Base-by-base conservation (phyloP, 2,329 filamentous ascomycete species). In the Colletotrichum falcatum region DNA sequence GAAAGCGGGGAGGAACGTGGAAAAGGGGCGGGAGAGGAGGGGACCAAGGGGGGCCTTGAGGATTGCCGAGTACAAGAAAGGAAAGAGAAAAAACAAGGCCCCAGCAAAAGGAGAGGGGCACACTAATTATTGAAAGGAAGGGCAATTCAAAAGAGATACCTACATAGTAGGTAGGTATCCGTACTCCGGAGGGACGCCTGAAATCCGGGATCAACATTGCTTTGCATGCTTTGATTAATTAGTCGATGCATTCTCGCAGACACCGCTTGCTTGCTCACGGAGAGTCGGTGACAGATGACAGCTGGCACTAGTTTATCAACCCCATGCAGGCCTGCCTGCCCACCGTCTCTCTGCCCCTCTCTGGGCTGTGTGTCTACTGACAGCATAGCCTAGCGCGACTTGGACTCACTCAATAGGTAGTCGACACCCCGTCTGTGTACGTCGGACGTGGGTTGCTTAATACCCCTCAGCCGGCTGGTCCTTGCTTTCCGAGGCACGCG, bases 1-100 rank as follows among this genome's bases (percentile, higher is more conserved):
- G 68, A 46, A 49, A 37, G 48, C 28, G 62, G 58, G 64, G 48
- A 59, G 60, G 37, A 67, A 71, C 63, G 55, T 72, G 61, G 71
- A 73, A 69, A 73, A 61, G 71, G 67, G 68, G 60, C 46, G 55
- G 59, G 46, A 59, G 51, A 51, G 56, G 42, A 55, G 39, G 53
- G 56, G 64, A 28, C 37, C 58, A 60, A 62, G 35, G 66, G 62
- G 48, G 54, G 9, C 42, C 35, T 63, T 56, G 59, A 44, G 66
- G 62, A 58, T 46, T 42, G 61, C 20, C 42, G 61, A 61, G 58
- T 49, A 26, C n/a, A 1, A 56, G 49, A 67, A 49, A 37, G 49
- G 33, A 51, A 33, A 28, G 4, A 20, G 4, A 26, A 44, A 30
- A 23, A 20, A 33, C 16, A 5, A 44, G 30, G 33, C n/a, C 18